Percentiles rank a stretch among this genome's conserved stretches.
phyloP scores from a whole-genome alignment of 352 stramenopile genomes.

The Albugo laibachii region DNA sequence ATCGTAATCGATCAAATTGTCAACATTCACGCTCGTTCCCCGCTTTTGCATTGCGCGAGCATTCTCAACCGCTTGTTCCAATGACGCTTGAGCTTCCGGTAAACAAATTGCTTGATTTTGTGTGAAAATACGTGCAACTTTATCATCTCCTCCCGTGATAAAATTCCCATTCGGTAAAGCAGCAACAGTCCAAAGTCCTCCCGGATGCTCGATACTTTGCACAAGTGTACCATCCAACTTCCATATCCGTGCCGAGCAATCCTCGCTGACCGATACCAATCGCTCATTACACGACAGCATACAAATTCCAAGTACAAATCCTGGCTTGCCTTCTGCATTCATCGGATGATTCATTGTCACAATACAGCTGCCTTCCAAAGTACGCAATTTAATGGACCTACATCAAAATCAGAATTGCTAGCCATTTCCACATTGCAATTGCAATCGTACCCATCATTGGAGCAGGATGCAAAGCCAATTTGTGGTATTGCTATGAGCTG shows the following conservation, averaged over 20 bases:
- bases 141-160: constrained; percentile 88
- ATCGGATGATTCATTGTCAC: constrained; percentile 52
- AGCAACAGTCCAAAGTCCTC: constrained; percentile 70
- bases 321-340: constrained; percentile 64
- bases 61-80: constrained; percentile 46
- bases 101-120: constrained; percentile 43
- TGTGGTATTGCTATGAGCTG: constrained; percentile 40
- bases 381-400: constrained; percentile 41
- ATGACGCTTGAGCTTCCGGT: constrained; percentile 24
- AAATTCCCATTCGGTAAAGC: constrained; percentile 73
- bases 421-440: background rate
- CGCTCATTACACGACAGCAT: constrained; percentile 25
- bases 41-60: constrained; percentile 28
- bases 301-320: constrained; percentile 52
- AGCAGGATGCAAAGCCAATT: constrained; percentile 68
- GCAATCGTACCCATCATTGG: constrained; percentile 39
- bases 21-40: constrained; percentile 87
- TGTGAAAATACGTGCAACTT: constrained; percentile 84
- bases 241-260: constrained; percentile 69
- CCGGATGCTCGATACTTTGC: constrained; percentile 70
- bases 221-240: constrained; percentile 22
- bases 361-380: constrained; percentile 33
- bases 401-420: background rate
- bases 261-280: constrained; percentile 62
- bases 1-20: constrained; percentile 87